Evolutionary conservation across 345 rosid genomes (phyloP), one percentile per base, ranked within the genome.

Genomic region (Trapa bicornis): DNA sequence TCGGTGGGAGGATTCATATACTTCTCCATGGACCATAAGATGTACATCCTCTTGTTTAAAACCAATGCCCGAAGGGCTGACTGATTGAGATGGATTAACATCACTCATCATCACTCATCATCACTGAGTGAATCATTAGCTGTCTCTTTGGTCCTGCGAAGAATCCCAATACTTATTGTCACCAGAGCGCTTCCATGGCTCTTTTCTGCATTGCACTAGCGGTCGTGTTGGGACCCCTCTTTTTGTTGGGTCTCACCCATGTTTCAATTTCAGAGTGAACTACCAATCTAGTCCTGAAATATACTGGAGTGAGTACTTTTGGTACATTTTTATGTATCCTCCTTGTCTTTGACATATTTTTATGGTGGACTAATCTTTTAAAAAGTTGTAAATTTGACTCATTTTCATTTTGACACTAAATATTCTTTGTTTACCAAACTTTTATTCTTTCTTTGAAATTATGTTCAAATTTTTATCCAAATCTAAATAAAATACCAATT

Each of bases 61-160:
- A 84, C 88, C 48, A 78, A 81, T 65, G 88, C 81, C 67, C 88
- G 81, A 64, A 75, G 75, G 74, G 88, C 85, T n/a, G 88, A 79
- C 33, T 81, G 74, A 81, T 53, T n/a, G 8, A 29, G 60, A 54
- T 54, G 33, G 17, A 41, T 41, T 41, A 41, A 41, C 43, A 8
- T 3, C 7, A 41, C 43, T 41, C 29, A 7, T 41, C 7, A 41
- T 41, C 43, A 41, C 43, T 7, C 43, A 4, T 41, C 43, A 3
- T 41, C 29, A 22, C 29, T 22, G 29, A 22, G 29, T 22, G 29
- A 41, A 8, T 41, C 43, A 41, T 2, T 4, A 41, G 43, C 43
- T 41, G 43, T 41, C 43, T 8, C 43, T 41, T 33, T 32, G 61
- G 61, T 57, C 29, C 61, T 57, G 61, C 61, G 6, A 22, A 22